Percentiles rank a stretch among this genome's conserved stretches.
Evolutionary conservation across 202 grass and related monocot species (phyloP).

Genomic region (Schoenoplectus triqueter): DNA sequence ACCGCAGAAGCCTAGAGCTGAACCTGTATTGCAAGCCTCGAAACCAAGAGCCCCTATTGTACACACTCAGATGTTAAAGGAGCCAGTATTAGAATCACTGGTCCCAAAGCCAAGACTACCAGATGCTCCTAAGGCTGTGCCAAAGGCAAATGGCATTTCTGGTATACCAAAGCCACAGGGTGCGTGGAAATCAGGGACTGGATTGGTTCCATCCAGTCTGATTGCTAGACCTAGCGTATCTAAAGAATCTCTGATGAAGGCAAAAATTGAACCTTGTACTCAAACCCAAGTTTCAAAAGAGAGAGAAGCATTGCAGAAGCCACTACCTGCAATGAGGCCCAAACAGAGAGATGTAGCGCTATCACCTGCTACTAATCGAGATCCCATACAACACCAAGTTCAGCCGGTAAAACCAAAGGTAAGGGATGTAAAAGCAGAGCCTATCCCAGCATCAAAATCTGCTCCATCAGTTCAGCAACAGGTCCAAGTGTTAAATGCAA

Average conservation of each 20-base stretch:
- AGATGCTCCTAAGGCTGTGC: background rate
- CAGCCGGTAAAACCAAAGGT: slow-evolving; percentile 5
- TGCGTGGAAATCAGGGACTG: background rate
- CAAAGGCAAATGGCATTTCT: background rate
- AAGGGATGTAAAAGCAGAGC: slow-evolving; percentile 26
- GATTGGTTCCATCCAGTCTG: background rate
- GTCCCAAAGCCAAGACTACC: background rate
- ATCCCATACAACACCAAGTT: background rate
- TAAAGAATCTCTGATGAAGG: slow-evolving; percentile 15
- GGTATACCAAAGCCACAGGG: background rate
- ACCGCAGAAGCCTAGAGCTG: slow-evolving; percentile 6
- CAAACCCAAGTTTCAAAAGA: background rate
- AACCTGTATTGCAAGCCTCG: background rate
- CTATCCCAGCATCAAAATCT: background rate
- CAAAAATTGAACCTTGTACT: background rate
- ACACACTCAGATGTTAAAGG: background rate
- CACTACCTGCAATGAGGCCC: background rate
- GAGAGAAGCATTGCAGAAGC: slow-evolving; percentile 25
- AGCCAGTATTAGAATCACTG: background rate
- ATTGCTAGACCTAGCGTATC: background rate
- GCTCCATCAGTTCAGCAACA: background rate
- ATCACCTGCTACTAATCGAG: background rate
- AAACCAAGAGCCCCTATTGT: slow-evolving; percentile 14
- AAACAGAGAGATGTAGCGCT: background rate
- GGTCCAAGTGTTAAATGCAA: background rate